Evolutionary conservation across 345 rosid species (phyloP), one percentile per base, ranked within the genome.

Genomic region (Salix purpurea): DNA sequence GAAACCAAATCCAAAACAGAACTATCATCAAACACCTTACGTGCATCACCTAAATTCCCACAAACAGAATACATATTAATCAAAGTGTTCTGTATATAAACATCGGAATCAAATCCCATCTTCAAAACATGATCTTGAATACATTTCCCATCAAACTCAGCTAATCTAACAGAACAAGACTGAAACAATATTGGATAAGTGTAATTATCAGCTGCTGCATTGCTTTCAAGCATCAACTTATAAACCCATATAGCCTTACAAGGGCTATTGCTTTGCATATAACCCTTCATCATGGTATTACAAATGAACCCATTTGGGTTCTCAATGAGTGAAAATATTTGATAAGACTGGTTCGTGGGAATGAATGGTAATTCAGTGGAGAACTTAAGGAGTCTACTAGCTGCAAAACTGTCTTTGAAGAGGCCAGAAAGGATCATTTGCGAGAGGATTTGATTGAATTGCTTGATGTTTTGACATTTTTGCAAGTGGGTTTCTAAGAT

Each of bases 261-360:
- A 15, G 90, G 85, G 32, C 40, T 9, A 62, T 84, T 77, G 32
- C 83, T 74, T 69, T 73, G 84, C 9, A 86, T 44, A 52, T 67
- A 81, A 6, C 88, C 83, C 80, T 85, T 88, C 88, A 89, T 89
- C 84, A 88, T 76, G 69, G 87, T 81, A 46, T 88, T 88, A 68
- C 76, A 90, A 30, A 82, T 73, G 78, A 85, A 86, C 80, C 80
- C 89, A 78, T 88, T 90, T 28, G 89, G 83, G 72, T 77, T 84
- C 76, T 81, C 75, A 42, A 85, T 65, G 73, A 50, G 40, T 71
- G 60, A 67, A 76, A 89, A 85, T 82, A 89, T 78, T 72, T 75
- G 62, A 65, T 34, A 71, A 44, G 89, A 87, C 80, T 79, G 79
- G 26, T 40, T 44, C 48, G 81, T 46, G 72, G 42, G 83, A 70